phyloP scores from a whole-genome alignment of 345 rosid species.

The Eucalyptus grandis region DNA sequence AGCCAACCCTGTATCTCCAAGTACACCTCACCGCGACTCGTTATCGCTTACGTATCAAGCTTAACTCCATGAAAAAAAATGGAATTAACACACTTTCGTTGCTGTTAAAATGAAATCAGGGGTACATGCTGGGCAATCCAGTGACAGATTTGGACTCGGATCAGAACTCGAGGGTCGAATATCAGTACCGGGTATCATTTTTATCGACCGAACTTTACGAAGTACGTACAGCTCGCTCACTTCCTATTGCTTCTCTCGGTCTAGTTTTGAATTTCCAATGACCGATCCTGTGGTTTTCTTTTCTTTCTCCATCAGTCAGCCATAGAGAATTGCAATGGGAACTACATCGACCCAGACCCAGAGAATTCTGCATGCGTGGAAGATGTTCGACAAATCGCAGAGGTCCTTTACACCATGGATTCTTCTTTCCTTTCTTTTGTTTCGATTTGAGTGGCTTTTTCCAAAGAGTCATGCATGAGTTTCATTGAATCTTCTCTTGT shows the following conservation, averaged over 20 bases:
- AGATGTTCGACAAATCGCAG: background rate
- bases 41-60: background rate
- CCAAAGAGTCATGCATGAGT: background rate
- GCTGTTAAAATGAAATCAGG: background rate
- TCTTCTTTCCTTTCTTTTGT: background rate
- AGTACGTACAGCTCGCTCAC: background rate
- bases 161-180: constrained; percentile 7
- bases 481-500: background rate
- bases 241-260: background rate
- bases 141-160: constrained; percentile 1
- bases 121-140: constrained; percentile 18
- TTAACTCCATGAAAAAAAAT: too few species aligned
- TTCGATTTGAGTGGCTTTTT: background rate
- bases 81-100: background rate
- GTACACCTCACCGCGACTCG: background rate
- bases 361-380: background rate
- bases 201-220: constrained; percentile 16
- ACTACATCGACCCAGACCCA: background rate
- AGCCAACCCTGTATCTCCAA: constrained; percentile 6
- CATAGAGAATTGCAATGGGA: constrained; percentile 7
- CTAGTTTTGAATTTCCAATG: background rate
- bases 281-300: background rate
- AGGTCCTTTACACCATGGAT: background rate
- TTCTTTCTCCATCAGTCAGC: background rate
- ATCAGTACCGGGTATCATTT: constrained; percentile 5